Conservation (phyloP, 2,329 filamentous ascomycete genomes). For the Aspergillus ochraceoroseus region DNA sequence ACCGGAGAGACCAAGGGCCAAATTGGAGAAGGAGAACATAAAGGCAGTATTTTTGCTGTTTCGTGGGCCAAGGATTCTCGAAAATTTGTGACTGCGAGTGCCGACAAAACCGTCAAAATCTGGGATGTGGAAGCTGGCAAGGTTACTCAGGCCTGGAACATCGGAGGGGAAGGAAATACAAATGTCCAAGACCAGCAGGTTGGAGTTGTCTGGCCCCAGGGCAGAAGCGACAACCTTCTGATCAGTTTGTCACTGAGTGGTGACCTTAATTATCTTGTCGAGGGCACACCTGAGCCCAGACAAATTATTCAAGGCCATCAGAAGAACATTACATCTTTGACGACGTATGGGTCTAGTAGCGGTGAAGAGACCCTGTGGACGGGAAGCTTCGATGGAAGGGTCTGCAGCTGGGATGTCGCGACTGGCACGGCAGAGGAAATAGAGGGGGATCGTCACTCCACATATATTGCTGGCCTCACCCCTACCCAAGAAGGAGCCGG, state of each 20-base stretch:
- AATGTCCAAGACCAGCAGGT: constrained; percentile 84
- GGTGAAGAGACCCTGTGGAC: constrained; percentile 66
- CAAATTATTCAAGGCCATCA: constrained; percentile 80
- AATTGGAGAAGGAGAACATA: constrained; percentile 71
- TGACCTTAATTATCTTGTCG: constrained; percentile 80
- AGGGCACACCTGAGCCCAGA: constrained; percentile 64
- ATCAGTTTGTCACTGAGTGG: constrained; percentile 86
- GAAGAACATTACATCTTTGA: constrained; percentile 79
- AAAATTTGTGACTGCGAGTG: constrained; percentile 82
- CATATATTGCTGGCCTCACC: constrained; percentile 75
- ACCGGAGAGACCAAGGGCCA: constrained; percentile 75
- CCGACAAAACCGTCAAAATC: constrained; percentile 88
- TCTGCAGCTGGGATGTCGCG: constrained; percentile 75
- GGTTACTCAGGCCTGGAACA: constrained; percentile 73
- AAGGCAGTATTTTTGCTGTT: constrained; percentile 85
- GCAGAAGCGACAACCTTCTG: constrained; percentile 76
- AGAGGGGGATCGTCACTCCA: constrained; percentile 77
- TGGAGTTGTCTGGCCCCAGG: constrained; percentile 82
- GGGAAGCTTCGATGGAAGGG: constrained; percentile 84
- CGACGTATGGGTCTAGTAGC: constrained; percentile 48
- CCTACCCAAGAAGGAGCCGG: constrained; percentile 48
- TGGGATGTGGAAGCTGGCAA: constrained; percentile 85
- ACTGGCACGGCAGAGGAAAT: constrained; percentile 65
- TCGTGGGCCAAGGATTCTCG: constrained; percentile 86
- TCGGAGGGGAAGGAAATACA: constrained; percentile 68